A percentile compares a stretch with the other conserved stretches of the same genome.
Conservation (phyloP, 768 basidiomycete species). For the Boletus pseudopeckii region DNA sequence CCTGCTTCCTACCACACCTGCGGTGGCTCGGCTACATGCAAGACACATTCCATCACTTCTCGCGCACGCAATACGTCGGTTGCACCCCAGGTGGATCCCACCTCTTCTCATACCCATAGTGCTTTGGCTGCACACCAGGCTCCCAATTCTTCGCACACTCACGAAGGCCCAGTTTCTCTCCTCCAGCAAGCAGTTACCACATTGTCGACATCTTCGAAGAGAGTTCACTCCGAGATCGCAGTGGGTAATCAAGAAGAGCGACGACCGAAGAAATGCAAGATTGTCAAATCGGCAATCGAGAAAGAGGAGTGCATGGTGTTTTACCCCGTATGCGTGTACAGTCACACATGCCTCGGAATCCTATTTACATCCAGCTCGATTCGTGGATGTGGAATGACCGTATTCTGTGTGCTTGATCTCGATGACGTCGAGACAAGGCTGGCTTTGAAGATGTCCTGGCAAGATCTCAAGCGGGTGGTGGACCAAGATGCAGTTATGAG, state of each 20-base stretch:
- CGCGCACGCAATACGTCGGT: too few species aligned
- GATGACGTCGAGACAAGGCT: not conserved
- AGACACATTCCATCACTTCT: too few species aligned
- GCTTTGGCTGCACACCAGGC: not conserved
- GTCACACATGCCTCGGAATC: not conserved
- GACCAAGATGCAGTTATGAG: not conserved
- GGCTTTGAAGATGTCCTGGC: constrained; percentile 9
- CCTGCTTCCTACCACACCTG: too few species aligned
- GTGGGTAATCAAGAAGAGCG: not conserved
- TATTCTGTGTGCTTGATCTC: not conserved
- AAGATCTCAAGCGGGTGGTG: constrained; percentile 1
- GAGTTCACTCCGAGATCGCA: not conserved
- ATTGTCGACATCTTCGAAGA: not conserved
- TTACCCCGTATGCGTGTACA: constrained; percentile 2
- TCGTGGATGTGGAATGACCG: constrained; percentile 10
- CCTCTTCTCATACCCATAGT: not conserved
- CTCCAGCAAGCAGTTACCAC: not conserved
- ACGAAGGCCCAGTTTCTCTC: not conserved
- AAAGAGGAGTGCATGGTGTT: not conserved
- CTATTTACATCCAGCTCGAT: constrained; percentile 11
- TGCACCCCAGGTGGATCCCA: not conserved
- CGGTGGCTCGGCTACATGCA: too few species aligned
- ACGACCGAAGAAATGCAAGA: not conserved
- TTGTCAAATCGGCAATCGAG: not conserved
- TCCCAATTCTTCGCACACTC: not conserved